A percentile compares a stretch with the other conserved stretches of the same genome.
phyloP scores from a whole-genome alignment of 345 rosid species.

The Hirschfeldia incana region DNA sequence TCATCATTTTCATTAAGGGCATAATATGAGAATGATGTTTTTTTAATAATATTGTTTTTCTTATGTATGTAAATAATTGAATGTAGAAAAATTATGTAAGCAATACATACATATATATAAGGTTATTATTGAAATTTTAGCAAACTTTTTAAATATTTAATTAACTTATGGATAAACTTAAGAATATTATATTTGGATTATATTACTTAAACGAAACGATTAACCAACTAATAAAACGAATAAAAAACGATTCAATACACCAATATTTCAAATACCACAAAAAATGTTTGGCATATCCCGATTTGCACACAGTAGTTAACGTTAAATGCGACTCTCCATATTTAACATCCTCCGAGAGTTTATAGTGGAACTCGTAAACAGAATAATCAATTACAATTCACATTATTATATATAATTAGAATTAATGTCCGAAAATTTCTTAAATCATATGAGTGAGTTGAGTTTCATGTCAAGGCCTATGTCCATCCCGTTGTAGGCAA shows the following conservation, averaged over 20 bases:
- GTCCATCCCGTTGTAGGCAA: slow-evolving; percentile 85
- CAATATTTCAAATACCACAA: slow-evolving; percentile 11
- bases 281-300: slow-evolving; percentile 6
- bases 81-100: background rate
- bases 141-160: too few relatives aligned
- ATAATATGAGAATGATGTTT: too few relatives aligned
- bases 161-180: too few relatives aligned
- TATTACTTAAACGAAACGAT: background rate
- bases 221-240: background rate
- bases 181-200: background rate
- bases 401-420: background rate
- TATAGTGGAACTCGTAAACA: slow-evolving; percentile 34
- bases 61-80: too few relatives aligned
- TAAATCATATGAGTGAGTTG: slow-evolving; percentile 30
- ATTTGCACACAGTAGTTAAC: slow-evolving; percentile 1
- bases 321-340: slow-evolving; percentile 20
- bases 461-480: slow-evolving; percentile 46
- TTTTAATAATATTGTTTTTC: too few relatives aligned
- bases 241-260: background rate
- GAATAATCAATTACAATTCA: slow-evolving; percentile 22
- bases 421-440: background rate
- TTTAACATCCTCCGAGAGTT: slow-evolving; percentile 34
- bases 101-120: too few relatives aligned
- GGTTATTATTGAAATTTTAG: background rate
- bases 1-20: too few relatives aligned